Evolutionary conservation across 2,329 filamentous ascomycete species (phyloP).

Genomic region (Epichloe aotearoae): DNA sequence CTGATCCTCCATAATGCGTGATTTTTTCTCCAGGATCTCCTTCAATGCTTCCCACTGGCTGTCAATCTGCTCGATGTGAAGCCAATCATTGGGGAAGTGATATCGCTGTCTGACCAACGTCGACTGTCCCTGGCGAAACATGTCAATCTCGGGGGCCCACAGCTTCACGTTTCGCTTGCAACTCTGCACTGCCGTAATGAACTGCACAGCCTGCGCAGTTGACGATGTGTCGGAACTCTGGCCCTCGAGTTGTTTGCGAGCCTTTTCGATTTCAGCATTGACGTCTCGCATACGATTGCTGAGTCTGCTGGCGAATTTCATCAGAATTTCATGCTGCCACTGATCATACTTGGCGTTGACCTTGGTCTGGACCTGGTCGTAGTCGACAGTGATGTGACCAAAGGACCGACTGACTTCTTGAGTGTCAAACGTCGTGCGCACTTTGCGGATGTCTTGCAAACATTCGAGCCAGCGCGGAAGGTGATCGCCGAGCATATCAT

Average conservation of each 20-base stretch:
- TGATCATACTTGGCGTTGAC: constrained; percentile 99
- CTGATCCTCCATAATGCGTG: constrained; percentile 91
- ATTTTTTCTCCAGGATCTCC: constrained; percentile 82
- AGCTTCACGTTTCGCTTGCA: constrained; percentile 87
- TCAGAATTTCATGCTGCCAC: constrained; percentile 95
- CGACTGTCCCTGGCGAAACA: constrained; percentile 90
- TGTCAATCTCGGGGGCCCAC: constrained; percentile 88
- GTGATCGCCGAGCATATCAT: constrained; percentile 81
- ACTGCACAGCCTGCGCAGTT: constrained; percentile 91
- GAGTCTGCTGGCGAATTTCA: constrained; percentile 83
- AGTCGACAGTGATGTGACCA: constrained; percentile 89
- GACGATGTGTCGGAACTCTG: constrained; percentile 90
- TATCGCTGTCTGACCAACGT: constrained; percentile 85
- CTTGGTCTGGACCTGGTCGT: constrained; percentile 96
- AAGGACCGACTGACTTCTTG: constrained; percentile 88
- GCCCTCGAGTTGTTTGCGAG: constrained; percentile 76
- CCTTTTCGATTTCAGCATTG: constrained; percentile 81
- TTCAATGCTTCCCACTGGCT: constrained; percentile 91
- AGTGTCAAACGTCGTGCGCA: constrained; percentile 90
- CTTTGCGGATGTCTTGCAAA: constrained; percentile 93
- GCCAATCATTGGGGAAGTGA: constrained; percentile 86
- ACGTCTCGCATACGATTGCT: constrained; percentile 86
- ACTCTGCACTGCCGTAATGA: constrained; percentile 95
- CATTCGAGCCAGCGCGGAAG: constrained; percentile 87
- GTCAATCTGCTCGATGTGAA: constrained; percentile 91